A percentile compares a stretch with the other conserved stretches of the same genome.
phyloP scores from a whole-genome alignment of 208 protist species.

The Trypanosoma cruzi region DNA sequence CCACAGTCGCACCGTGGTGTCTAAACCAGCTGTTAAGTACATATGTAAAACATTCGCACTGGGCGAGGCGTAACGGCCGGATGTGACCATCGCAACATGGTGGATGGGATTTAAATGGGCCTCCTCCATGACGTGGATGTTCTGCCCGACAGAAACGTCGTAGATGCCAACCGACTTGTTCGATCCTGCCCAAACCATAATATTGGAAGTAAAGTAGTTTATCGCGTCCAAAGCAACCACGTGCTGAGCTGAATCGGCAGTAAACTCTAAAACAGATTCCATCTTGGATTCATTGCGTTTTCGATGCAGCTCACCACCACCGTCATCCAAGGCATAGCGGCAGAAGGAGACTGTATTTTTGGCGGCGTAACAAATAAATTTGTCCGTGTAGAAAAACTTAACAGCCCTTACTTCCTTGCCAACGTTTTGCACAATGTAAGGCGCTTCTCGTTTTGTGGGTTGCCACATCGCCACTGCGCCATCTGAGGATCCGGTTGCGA shows the following conservation, averaged over 20 bases:
- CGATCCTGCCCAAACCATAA: constrained; percentile 68
- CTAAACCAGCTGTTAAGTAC: constrained; percentile 71
- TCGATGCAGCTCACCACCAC: constrained; percentile 27
- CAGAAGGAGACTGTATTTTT: constrained; percentile 47
- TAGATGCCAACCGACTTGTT: constrained; percentile 71
- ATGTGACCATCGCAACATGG: constrained; percentile 49
- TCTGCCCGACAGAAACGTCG: constrained; percentile 50
- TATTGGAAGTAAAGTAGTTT: constrained; percentile 76
- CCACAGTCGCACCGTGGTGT: constrained; percentile 73
- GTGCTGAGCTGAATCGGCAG: constrained; percentile 38
- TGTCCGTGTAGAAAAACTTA: constrained; percentile 84
- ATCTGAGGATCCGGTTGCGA: constrained; percentile 58
- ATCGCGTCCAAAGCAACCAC: constrained; percentile 64
- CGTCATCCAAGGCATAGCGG: constrained; percentile 29
- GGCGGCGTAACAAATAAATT: constrained; percentile 60
- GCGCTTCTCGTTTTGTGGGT: constrained; percentile 27
- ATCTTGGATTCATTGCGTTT: constrained; percentile 31
- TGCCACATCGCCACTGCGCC: constrained; percentile 62
- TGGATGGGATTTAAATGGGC: constrained; percentile 77
- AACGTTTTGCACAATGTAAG: constrained; percentile 27
- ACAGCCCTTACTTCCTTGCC: constrained; percentile 37
- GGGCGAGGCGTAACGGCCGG: constrained; percentile 45
- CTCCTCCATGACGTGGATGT: constrained; percentile 39
- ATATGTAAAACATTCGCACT: constrained; percentile 42
- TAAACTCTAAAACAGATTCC: constrained; percentile 28